Conservation (phyloP, 208 protist species). For the Trypanosoma platydactyli region DNA sequence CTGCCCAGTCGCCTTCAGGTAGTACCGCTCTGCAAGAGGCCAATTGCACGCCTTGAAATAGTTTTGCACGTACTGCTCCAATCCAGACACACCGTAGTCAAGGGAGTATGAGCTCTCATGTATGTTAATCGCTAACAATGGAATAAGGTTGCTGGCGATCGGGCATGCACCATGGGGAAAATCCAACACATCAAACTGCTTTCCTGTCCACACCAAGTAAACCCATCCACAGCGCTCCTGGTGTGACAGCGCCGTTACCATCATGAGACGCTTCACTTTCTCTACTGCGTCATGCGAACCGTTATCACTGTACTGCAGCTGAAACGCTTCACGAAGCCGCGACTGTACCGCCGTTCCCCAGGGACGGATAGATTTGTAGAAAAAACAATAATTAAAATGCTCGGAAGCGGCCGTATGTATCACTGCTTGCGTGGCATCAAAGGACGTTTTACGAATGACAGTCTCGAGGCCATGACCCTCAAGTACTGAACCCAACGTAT, state of each 20-base stretch:
- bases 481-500: conserved; percentile 72
- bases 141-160: conserved; percentile 70
- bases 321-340: conserved; percentile 62
- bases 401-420: conserved; percentile 71
- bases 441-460: conserved; percentile 75
- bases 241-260: conserved; percentile 58
- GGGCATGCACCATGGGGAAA: conserved; percentile 80
- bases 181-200: conserved; percentile 72
- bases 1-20: conserved; percentile 36
- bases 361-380: conserved; percentile 81
- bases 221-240: conserved; percentile 72
- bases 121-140: conserved; percentile 73
- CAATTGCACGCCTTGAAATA: conserved; percentile 91
- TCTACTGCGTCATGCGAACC: conserved; percentile 61
- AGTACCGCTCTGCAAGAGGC: conserved; percentile 66
- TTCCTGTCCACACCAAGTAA: conserved; percentile 85
- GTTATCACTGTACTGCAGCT: conserved; percentile 72
- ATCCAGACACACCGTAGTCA: conserved; percentile 56
- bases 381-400: conserved; percentile 93
- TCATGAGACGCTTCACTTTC: conserved; percentile 58
- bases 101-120: conserved; percentile 61
- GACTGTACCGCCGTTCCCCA: conserved; percentile 75
- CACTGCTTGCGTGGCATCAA: conserved; percentile 75
- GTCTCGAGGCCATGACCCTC: conserved; percentile 85
- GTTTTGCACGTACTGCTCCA: conserved; percentile 77